Conservation (phyloP, 2,329 filamentous ascomycete genomes). For the Sporothrix schenckii region DNA sequence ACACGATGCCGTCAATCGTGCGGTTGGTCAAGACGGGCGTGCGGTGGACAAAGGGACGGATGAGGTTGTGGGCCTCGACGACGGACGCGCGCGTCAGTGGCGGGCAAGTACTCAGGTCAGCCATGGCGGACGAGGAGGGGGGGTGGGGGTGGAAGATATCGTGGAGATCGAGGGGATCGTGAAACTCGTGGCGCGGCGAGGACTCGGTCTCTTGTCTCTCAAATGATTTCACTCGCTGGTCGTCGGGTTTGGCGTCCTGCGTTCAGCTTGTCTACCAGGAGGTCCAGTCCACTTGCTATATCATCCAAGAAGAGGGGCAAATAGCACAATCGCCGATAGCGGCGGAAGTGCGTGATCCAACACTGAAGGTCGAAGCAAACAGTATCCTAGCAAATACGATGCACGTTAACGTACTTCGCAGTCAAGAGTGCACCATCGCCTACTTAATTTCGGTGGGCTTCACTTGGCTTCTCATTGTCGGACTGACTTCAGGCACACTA, state of each 20-base stretch:
- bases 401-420: neutral
- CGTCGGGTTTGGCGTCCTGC: neutral
- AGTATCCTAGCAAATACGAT: neutral
- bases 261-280: neutral
- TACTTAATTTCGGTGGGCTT: too few species aligned
- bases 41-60: slow-evolving; percentile 74
- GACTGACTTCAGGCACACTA: too few species aligned
- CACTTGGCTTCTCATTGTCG: too few species aligned
- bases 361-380: slow-evolving; percentile 18
- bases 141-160: neutral
- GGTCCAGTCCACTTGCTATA: neutral
- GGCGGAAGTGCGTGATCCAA: slow-evolving; percentile 1
- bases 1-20: slow-evolving; percentile 75
- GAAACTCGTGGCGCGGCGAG: neutral
- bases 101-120: slow-evolving; percentile 56
- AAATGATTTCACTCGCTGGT: neutral
- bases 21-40: slow-evolving; percentile 82
- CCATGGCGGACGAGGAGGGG: slow-evolving; percentile 47
- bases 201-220: neutral
- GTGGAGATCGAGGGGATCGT: neutral
- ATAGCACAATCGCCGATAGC: slow-evolving; percentile 27
- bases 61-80: slow-evolving; percentile 68
- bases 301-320: slow-evolving; percentile 16
- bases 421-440: neutral
- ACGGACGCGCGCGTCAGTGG: slow-evolving; percentile 76